phyloP scores from a whole-genome alignment of 2,329 filamentous ascomycete genomes.

The Pseudogymnoascus sp. region DNA sequence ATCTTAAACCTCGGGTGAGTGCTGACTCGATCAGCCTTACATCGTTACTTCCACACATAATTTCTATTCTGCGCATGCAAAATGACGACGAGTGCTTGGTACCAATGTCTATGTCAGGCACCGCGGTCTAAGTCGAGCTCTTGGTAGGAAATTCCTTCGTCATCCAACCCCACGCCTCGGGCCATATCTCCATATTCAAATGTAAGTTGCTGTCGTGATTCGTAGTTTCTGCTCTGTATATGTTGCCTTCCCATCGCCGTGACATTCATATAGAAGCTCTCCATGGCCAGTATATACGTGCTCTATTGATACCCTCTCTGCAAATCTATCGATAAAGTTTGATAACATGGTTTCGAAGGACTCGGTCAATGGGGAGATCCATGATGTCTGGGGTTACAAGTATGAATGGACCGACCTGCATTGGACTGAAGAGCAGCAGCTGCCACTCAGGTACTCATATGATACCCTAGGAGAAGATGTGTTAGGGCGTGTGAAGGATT shows the following conservation, averaged over 20 bases:
- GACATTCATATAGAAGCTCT: background rate
- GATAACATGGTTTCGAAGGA: background rate
- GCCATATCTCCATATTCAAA: background rate
- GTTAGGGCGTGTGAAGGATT: background rate
- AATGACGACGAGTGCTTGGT: background rate
- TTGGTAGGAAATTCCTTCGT: background rate
- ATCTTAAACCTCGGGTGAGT: background rate
- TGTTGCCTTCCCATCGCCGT: background rate
- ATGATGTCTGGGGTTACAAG: constrained; percentile 46
- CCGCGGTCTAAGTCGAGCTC: background rate
- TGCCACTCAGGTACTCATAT: constrained; percentile 52
- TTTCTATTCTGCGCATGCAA: background rate
- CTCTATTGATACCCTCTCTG: background rate
- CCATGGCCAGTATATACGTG: background rate
- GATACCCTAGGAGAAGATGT: constrained; percentile 57
- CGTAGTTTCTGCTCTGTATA: background rate
- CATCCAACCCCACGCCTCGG: constrained; percentile 1
- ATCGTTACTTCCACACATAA: background rate
- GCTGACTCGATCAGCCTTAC: background rate
- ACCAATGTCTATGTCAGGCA: background rate
- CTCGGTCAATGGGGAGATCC: background rate
- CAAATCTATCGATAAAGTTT: background rate
- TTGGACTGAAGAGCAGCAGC: constrained; percentile 45
- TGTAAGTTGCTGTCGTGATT: background rate
- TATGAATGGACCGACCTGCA: constrained; percentile 61